Evolutionary conservation across 352 stramenopile species (phyloP), one percentile per base, ranked within the genome.

Genomic region (Elongisporangium prolatum): DNA sequence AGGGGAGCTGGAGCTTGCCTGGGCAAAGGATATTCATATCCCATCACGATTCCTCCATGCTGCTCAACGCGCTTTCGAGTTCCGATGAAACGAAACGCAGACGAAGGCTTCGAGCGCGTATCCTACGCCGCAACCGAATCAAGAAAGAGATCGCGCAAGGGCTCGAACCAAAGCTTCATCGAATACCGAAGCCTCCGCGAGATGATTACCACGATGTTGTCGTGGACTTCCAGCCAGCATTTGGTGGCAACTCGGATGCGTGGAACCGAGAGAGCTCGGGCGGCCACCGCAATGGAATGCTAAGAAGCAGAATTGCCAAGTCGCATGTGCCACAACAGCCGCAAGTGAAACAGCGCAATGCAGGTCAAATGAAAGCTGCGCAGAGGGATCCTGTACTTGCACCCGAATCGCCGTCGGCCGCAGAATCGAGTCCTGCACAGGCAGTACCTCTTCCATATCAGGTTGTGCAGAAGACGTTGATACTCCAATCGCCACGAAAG

Each of bases 81-180:
- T 68, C 77, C 0, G 72, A 89, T 34, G 77, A 88, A 61, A 74
- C 70, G n/a, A 59, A 59, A 37, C 71, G 72, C 17, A 67, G 72
- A 16, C 72, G 73, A 11, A 56, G 68, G 6, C 57, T 80, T 21
- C 80, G 80, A 9, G 80, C 77, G 28, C 68, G 68, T 16, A 87
- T 89, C 60, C 64, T 86, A 6, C 69, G 77, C 1, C 69, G 80
- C 14, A 89, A 87, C 21, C 77, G 80, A 14, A 86, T 87, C 72
- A 77, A 82, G 38, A 59, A 60, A 3, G 80, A 89, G 60, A 60
- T 85, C 54, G 69, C 57, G 2, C 70, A 79, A 51, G 77, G 74
- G 17, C 63, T 86, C 1, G 66, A 74, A 9, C 71, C 68, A 16
- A 62, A 73, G 54, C 65, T 55, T 20, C 59, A 67, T 13, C 67